Evolutionary conservation across 2,329 filamentous ascomycete species (phyloP), one percentile per base, ranked within the genome.

Genomic region (Dothistroma septosporum): DNA sequence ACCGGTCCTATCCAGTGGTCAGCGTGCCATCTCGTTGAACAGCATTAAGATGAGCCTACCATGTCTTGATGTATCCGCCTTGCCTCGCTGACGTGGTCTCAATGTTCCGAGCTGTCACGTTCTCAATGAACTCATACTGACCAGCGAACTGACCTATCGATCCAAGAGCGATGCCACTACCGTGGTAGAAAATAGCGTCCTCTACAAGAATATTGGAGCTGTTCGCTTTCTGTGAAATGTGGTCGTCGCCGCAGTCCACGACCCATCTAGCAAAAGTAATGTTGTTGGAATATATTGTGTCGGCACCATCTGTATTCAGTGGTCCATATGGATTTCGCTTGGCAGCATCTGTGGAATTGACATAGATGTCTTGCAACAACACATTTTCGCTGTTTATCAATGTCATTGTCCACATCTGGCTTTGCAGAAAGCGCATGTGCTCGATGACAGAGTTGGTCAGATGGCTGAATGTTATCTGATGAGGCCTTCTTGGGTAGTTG

Each of bases 361-460:
- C 77, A 62, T 79, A 77, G 35, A 85, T 82, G 61, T 81, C 76
- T 54, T 81, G 75, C 7, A 85, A 73, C 0, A 80, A 70, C 1
- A 81, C 71, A 53, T 80, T 72, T 7, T 77, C 62, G 2, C 79
- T 80, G 68, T 80, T 73, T 10, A 80, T 81, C 32, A 84, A 76
- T 0, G 80, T 80, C 77, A 85, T 80, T 4, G 70, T 71, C 69
- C 84, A 86, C 83, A 86, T 86, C 72, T 86, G 83, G 61, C 79
- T 82, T 61, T 83, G 79, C 8, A 86, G 72, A 63, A 84, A 85
- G 2, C 75, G 75, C 16, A 85, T 61, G 2, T 81, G 77, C 41
- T 75, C 72, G 12, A 85, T 74, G 3, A 79, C 68, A 0, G 79
- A 80, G 66, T 85, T 79, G 5, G 72, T 79, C 3, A 82, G 75